These are phyloP conservation scores for Chlamydomonas sp. DNA, from an alignment of 139 green algal species.

Conservation along the genomic window DNA sequence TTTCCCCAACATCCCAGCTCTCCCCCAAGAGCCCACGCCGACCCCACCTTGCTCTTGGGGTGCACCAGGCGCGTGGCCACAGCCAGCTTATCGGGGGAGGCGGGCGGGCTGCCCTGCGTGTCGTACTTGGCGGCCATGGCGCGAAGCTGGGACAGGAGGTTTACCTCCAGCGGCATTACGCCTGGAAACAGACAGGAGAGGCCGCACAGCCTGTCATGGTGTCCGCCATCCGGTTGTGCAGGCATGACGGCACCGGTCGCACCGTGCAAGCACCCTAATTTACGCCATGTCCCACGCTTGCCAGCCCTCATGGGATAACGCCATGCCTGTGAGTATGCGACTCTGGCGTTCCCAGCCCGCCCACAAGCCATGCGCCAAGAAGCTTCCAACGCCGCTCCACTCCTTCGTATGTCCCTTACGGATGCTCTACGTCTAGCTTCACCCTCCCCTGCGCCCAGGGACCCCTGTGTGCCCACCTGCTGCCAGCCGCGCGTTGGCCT, in stretches of 20 bases:
- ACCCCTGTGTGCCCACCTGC: constrained; percentile 8
- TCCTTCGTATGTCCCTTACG: too few relatives aligned
- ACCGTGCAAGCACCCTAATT: too few relatives aligned
- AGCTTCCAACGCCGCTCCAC: too few relatives aligned
- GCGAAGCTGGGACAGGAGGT: constrained; percentile 53
- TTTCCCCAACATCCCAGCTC: not conserved
- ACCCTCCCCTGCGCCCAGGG: not conserved
- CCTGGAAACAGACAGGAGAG: constrained; percentile 5
- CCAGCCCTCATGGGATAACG: too few relatives aligned
- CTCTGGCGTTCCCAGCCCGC: too few relatives aligned
- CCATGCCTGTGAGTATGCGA: too few relatives aligned
- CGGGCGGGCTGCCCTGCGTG: constrained; percentile 13
- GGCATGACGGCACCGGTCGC: too few relatives aligned
- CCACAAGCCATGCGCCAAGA: too few relatives aligned
- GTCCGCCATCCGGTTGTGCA: too few relatives aligned
- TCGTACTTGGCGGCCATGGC: constrained; percentile 34
- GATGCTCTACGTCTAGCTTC: too few relatives aligned
- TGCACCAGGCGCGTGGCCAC: constrained; percentile 65
- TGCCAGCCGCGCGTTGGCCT: constrained; percentile 43
- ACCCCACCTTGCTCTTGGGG: constrained; percentile 21
- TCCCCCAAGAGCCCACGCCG: not conserved
- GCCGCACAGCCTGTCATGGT: not conserved
- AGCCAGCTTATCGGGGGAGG: constrained; percentile 19
- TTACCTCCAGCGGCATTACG: constrained; percentile 66
- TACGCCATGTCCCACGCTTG: too few relatives aligned